Evolutionary conservation across 139 green algal genomes (phyloP).

Genomic region (Micractinium sp.): DNA sequence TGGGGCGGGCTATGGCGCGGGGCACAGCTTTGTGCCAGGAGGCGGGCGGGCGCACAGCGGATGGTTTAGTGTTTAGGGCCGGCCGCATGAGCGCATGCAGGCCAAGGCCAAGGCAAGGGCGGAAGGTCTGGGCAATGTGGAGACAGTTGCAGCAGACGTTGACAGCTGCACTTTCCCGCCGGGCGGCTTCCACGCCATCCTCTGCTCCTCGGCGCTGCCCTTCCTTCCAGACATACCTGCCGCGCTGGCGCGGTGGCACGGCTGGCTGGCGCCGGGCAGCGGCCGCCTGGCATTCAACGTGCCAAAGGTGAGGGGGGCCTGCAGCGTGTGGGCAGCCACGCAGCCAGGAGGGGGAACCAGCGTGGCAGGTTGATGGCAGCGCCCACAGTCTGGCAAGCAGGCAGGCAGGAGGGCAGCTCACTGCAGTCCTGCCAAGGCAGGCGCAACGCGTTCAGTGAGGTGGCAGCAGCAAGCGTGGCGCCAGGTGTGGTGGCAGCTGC

Average conservation of each 20-base stretch:
- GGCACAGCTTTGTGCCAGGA: too few relatives aligned
- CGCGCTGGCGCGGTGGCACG: neutral
- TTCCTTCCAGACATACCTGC: neutral
- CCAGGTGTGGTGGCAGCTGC: too few relatives aligned
- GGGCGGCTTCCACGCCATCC: neutral
- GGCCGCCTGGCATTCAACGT: neutral
- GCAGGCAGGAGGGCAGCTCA: neutral
- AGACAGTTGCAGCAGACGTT: neutral
- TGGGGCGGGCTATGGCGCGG: neutral
- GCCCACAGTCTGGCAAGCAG: too few relatives aligned
- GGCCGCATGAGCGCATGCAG: too few relatives aligned
- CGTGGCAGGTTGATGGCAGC: too few relatives aligned
- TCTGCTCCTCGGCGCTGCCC: neutral
- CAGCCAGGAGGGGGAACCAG: too few relatives aligned
- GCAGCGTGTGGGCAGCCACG: too few relatives aligned
- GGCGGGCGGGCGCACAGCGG: too few relatives aligned
- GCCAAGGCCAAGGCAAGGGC: too few relatives aligned
- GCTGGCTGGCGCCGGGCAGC: neutral
- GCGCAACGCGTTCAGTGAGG: neutral
- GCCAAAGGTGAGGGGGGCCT: neutral
- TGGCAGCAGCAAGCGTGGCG: too few relatives aligned
- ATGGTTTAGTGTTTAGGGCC: too few relatives aligned
- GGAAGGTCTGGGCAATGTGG: neutral
- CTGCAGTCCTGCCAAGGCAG: neutral
- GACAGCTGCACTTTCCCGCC: neutral